phyloP scores from a whole-genome alignment of 495 filamentous ascomycete species.

The Articulospora tetracladia region DNA sequence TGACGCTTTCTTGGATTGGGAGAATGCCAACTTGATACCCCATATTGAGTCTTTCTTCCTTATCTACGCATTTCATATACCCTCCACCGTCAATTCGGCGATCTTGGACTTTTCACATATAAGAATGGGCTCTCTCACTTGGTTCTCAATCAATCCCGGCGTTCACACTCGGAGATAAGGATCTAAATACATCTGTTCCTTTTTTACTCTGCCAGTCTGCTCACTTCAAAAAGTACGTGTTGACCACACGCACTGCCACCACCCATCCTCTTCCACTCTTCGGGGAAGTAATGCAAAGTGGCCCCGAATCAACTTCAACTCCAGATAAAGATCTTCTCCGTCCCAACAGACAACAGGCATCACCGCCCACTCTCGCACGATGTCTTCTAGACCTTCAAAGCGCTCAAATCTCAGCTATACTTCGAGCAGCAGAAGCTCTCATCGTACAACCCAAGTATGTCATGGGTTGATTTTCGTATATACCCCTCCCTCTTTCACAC shows the following conservation, averaged over 20 bases:
- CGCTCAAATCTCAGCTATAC: conserved; percentile 10
- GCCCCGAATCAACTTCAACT: too few species aligned
- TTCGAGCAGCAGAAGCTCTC: conserved; percentile 11
- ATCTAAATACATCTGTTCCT: neutral
- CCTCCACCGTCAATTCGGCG: too few species aligned
- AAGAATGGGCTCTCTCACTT: conserved; percentile 10
- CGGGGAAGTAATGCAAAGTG: too few species aligned
- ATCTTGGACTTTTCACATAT: too few species aligned
- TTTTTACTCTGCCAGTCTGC: neutral
- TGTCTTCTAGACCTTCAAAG: conserved; percentile 15
- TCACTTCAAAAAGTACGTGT: neutral
- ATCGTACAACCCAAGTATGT: conserved; percentile 21
- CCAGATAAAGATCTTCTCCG: too few species aligned
- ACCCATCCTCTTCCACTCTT: neutral
- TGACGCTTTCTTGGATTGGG: neutral
- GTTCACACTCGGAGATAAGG: too few species aligned
- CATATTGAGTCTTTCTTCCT: neutral
- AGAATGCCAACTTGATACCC: neutral
- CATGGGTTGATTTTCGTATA: conserved; percentile 21
- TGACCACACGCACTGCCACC: neutral
- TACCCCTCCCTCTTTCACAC: neutral
- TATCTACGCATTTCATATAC: neutral
- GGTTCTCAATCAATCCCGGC: conserved; percentile 3
- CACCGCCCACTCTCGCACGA: neutral
- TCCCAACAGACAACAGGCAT: neutral